phyloP scores from a whole-genome alignment of 129 eudicot genomes.

The Oenanthe sinensis region DNA sequence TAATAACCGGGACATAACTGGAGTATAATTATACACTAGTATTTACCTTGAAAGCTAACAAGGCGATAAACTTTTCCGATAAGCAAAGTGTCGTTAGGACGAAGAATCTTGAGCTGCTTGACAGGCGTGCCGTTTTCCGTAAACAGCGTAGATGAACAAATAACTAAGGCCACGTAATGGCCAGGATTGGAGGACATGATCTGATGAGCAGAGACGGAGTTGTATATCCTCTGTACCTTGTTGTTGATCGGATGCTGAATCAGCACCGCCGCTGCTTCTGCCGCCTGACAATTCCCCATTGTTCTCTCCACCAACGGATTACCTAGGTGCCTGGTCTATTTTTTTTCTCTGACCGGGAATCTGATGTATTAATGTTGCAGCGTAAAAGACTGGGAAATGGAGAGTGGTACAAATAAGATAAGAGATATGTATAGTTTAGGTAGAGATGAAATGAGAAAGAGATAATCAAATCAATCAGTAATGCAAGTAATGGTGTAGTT shows the following conservation, averaged over 20 bases:
- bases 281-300: slow-evolving; percentile 92
- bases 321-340: too few species aligned
- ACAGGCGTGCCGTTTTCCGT: slow-evolving; percentile 32
- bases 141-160: slow-evolving; percentile 25
- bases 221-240: slow-evolving; percentile 58
- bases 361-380: neutral
- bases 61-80: slow-evolving; percentile 74
- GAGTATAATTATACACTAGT: neutral
- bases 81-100: slow-evolving; percentile 57
- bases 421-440: neutral
- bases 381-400: neutral
- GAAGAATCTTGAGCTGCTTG: slow-evolving; percentile 56
- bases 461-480: neutral
- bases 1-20: neutral
- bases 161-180: slow-evolving; percentile 61
- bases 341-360: too few species aligned
- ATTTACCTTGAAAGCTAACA: slow-evolving; percentile 57
- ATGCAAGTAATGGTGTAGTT: neutral
- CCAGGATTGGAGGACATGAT: slow-evolving; percentile 72
- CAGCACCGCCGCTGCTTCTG: slow-evolving; percentile 78
- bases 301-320: neutral
- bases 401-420: neutral
- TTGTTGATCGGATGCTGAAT: slow-evolving; percentile 48
- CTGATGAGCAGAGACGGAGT: slow-evolving; percentile 54
- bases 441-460: neutral